Evolutionary conservation across 257 asterid genomes (phyloP), one percentile per base, ranked within the genome.

Genomic region (Knoxia roxburghii): DNA sequence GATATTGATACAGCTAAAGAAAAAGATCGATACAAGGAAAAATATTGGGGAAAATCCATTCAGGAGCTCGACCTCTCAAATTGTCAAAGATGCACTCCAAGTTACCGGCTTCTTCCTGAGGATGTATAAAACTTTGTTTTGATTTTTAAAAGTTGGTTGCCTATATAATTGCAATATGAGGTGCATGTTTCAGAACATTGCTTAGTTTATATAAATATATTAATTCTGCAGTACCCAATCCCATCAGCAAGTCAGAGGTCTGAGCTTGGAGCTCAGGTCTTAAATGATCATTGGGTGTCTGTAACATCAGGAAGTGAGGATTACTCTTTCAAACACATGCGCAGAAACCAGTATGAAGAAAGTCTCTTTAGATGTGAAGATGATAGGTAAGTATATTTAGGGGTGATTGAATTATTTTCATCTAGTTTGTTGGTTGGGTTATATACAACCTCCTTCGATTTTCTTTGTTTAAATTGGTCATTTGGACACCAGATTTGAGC

Each of bases 271-370:
- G 82, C 84, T 63, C 89, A 83, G 82, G 98, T 94, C 61, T 77
- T 94, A 56, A 94, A 94, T 70, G 95, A 94, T 66, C 87, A 83
- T 65, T 94, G 96, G 96, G 99, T 94, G 54, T 94, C 99, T 73
- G 99, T 94, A 79, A 94, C 99, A 67, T 94, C 96, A 67, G 99
- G 99, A 65, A 94, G 99, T 78, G 99, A 94, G 81, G 99, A 94
- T 80, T 94, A 94, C 81, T 94, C 99, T 10, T 94, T 94, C 73
- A 94, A 91, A 65, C 96, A 94, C 82, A 94, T 94, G 98, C 82
- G 98, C 59, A 83, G 91, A 78, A 94, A 94, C 81, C 99, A 91
- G 75, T 94, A 88, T 61, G 99, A 94, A 72, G 99, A 94, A 84
- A 90, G 96, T 83, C 89, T 94, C 65, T 94, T 94, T 43, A 84